Conservation (phyloP, 371 early-diverging fungal genomes). For the Syncephalis plumigaleata region DNA sequence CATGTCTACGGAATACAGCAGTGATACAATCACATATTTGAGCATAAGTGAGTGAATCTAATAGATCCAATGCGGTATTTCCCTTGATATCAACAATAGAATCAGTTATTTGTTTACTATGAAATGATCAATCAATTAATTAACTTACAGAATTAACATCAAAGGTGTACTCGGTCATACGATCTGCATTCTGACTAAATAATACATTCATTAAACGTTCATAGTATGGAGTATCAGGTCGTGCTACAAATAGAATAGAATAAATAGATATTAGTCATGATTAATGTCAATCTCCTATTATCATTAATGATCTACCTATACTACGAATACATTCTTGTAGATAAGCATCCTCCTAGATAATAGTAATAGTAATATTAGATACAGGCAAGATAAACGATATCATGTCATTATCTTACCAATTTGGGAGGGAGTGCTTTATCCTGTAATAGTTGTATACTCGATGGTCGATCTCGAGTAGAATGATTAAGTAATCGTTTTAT, state of each 20-base stretch:
- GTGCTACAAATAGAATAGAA: conserved; percentile 21
- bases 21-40: conserved; percentile 55
- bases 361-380: background rate
- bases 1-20: conserved; percentile 72
- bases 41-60: conserved; percentile 44
- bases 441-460: conserved; percentile 65
- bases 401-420: conserved; percentile 15
- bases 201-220: conserved; percentile 62
- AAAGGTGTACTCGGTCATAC: conserved; percentile 78
- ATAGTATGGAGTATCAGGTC: conserved; percentile 78
- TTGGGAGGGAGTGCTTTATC: conserved; percentile 66
- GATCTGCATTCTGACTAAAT: conserved; percentile 59
- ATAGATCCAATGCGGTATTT: conserved; percentile 28
- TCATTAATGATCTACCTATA: conserved; percentile 26
- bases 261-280: background rate
- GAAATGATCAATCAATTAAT: too few species aligned
- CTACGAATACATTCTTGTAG: conserved; percentile 79
- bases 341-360: conserved; percentile 67
- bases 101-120: too few species aligned
- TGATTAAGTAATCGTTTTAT: conserved; percentile 58
- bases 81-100: too few species aligned
- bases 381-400: too few species aligned
- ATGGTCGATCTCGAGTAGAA: conserved; percentile 63
- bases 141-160: conserved; percentile 57
- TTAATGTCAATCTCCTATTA: background rate